Evolutionary conservation across 495 filamentous ascomycete species (phyloP).

Genomic region (Elasticomyces elasticus): DNA sequence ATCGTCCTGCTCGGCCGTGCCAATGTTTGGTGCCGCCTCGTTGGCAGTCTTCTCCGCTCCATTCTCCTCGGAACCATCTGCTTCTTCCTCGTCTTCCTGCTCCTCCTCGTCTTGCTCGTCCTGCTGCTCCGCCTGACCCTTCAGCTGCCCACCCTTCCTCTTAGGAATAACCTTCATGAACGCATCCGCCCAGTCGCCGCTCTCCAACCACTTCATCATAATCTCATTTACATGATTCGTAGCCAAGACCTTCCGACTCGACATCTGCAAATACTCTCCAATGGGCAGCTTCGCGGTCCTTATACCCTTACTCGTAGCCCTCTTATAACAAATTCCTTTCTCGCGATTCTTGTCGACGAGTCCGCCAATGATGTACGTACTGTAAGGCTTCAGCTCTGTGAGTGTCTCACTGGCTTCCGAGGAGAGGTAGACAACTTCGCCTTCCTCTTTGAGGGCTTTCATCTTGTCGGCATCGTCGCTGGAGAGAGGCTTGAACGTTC

Average conservation of each 20-base stretch:
- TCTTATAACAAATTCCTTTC: constrained; percentile 85
- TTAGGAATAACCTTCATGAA: constrained; percentile 80
- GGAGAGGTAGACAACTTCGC: constrained; percentile 73
- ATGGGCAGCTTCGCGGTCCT: constrained; percentile 87
- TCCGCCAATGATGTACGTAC: constrained; percentile 86
- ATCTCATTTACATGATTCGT: constrained; percentile 96
- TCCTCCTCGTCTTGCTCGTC: neutral
- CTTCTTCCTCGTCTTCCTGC: no score
- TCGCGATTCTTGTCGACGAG: constrained; percentile 92
- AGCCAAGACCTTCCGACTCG: constrained; percentile 67
- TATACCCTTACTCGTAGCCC: constrained; percentile 62
- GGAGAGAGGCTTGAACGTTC: constrained; percentile 28
- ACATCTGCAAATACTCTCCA: constrained; percentile 83
- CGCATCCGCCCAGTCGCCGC: constrained; percentile 78
- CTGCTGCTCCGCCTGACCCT: constrained; percentile 17
- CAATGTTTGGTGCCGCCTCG: no score
- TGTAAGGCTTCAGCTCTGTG: constrained; percentile 67
- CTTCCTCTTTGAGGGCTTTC: constrained; percentile 24
- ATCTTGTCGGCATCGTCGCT: constrained; percentile 28
- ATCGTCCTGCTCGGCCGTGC: no score
- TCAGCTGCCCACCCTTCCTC: constrained; percentile 63
- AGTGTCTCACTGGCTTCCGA: constrained; percentile 78
- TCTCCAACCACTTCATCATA: constrained; percentile 84
- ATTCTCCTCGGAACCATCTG: no score
- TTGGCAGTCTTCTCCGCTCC: no score